Base-by-base conservation (phyloP, 768 basidiomycete genomes). In the Termitomyces sp. region DNA sequence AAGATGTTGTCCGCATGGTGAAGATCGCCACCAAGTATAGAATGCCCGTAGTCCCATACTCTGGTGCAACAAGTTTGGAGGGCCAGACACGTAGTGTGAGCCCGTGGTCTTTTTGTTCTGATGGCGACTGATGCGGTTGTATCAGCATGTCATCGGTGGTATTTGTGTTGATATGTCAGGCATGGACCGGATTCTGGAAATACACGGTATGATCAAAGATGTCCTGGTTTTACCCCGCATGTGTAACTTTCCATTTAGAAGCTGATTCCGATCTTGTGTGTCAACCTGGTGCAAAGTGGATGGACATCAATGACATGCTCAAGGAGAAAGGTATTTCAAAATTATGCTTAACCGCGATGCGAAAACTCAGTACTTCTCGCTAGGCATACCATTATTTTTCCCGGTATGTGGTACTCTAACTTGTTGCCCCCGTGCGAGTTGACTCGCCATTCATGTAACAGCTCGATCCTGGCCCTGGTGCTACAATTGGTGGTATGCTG, bases 401-500 rank as follows among this genome's bases (percentile, higher is more conserved):
- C 92, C 92, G 0, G 87, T 92, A 64, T 18, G 62, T 48, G 3
- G 28, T 22, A 35, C 30, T 20, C 38, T 18, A 44, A 30, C 45
- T 79, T 65, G 12, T 43, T n/a, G 49, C 42, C 20, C 30, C 14
- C 43, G 33, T 24, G 14, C 50, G 35, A 30, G 26, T 13, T 47
- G 5, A 30, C 32, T 20, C 42, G 16, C 42, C 33, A 24, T 28
- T 12, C 20, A 22, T 22, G 59, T 53, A 6, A 60, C 10, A 90
- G 88, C 78, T 90, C 36, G 88, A 90, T 61, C 88, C 88, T 0
- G 90, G 79, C 10, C 90, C 88, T 0, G 81, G 85, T 26, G 92
- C 92, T 0, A 93, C 89, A 0, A 84, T 93, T 36, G 91, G 92
- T 9, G 91, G 91, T 0, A 93, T 93, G 88, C 75, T 90, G 30